Evolutionary conservation across 495 filamentous ascomycete genomes (phyloP), one percentile per base, ranked within the genome.

Genomic region (Tuber melanosporum): DNA sequence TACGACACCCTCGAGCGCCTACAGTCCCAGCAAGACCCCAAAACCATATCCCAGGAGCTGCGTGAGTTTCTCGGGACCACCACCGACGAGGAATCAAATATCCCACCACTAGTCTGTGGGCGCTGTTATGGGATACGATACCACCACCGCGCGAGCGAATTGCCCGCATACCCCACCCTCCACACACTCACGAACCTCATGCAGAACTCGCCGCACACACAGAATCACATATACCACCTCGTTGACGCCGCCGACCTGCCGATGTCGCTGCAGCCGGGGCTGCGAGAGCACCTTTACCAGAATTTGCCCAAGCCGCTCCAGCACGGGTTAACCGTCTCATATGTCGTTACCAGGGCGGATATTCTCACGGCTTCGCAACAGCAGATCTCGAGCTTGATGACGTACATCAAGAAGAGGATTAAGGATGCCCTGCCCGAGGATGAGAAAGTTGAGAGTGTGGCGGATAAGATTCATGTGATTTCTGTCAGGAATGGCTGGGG

Each of bases 181-280:
- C 86, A 92, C 36, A 90, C 93, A 0, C 90, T 99, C 43, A 87
- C 89, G 43, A 90, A 92, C 42, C 96, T 91, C n/a, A 91, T 99
- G 41, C 87, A 89, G 32, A 92, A 95, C 78, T 94, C 95, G 0
- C 93, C 93, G 1, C 88, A 95, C 83, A 93, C 91, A 81, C 86
- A 91, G 78, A 98, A 98, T 83, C 94, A 97, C 80, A 89, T 99
- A 74, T 99, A 98, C 84, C 94, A 98, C 84, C 87, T 99, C n/a
- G 82, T 98, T n/a, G 95, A 99, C 82, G 95, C 95, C 7, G 96
- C 94, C 22, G 95, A 99, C 83, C 97, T 99, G 78, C 95, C 95
- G 36, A 91, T 99, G 87, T 97, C 95, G 2, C 83, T 99, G 15
- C 84, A 97, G 10, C 91, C 92, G 3, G 87, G 89, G 66, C 86